Conservation (phyloP, 2,329 filamentous ascomycete genomes). For the Coleophoma eucalyptorum region DNA sequence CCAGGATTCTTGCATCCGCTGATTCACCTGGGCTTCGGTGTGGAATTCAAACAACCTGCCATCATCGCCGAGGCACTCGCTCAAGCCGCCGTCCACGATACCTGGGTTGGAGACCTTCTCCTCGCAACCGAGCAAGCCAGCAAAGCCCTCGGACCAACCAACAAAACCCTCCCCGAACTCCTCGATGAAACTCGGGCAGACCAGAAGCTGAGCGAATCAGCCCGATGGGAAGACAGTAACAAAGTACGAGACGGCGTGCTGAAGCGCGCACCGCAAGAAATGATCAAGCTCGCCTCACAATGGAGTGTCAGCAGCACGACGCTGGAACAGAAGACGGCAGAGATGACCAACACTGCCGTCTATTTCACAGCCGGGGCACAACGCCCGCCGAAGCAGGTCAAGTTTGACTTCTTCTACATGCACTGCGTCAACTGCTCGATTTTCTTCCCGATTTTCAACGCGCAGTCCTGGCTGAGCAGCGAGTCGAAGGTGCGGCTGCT, state of each 20-base stretch:
- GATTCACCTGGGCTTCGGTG: slow-evolving; percentile 80
- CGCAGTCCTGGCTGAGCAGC: slow-evolving; percentile 54
- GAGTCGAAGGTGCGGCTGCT: slow-evolving; percentile 65
- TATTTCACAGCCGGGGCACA: slow-evolving; percentile 51
- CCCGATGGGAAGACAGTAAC: slow-evolving; percentile 50
- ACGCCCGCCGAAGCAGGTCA: slow-evolving; percentile 58
- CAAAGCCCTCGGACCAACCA: slow-evolving; percentile 23
- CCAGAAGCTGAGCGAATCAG: slow-evolving; percentile 50
- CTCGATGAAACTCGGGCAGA: slow-evolving; percentile 55
- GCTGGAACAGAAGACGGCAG: slow-evolving; percentile 46
- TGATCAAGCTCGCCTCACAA: slow-evolving; percentile 55
- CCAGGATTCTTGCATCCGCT: slow-evolving; percentile 71
- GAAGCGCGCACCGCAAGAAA: slow-evolving; percentile 56
- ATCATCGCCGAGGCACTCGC: slow-evolving; percentile 79
- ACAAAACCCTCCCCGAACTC: slow-evolving; percentile 51
- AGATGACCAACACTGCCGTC: slow-evolving; percentile 66
- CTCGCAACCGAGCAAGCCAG: slow-evolving; percentile 45
- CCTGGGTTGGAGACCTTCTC: slow-evolving; percentile 52
- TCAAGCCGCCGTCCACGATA: slow-evolving; percentile 66
- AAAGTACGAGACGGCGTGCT: slow-evolving; percentile 69
- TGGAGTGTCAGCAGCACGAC: slow-evolving; percentile 52
- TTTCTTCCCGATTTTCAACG: slow-evolving; percentile 70
- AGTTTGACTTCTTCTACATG: slow-evolving; percentile 81
- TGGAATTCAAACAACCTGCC: slow-evolving; percentile 79
- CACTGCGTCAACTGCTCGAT: slow-evolving; percentile 70